Base-by-base conservation (phyloP, 805 yeast genomes). In the Pichia exigua region DNA sequence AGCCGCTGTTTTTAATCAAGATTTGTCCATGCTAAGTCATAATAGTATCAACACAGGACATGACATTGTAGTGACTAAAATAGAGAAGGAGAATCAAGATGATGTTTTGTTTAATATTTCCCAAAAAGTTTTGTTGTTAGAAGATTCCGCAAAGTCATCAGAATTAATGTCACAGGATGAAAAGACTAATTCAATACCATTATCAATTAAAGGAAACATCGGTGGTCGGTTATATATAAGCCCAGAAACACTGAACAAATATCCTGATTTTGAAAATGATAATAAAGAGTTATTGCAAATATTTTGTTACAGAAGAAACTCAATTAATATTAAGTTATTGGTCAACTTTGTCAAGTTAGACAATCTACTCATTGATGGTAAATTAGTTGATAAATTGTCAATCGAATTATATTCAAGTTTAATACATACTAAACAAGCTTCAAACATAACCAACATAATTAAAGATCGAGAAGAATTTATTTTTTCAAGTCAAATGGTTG, bases 291-390 rank as follows among this genome's bases (percentile, higher is more conserved):
- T 52, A 7, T 18, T 20, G 2, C 54, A 48, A 20, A 26, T 54
- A 6, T 45, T 48, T 17, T 54, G 55, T 42, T 54, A 54, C 42
- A 26, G 57, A 44, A 48, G 57, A 44, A 54, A 54, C n/a, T 32
- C 38, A 32, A 32, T 32, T 15, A 15, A 7, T 13, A 32, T 32
- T 32, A 32, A 32, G 12, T 13, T 32, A 13, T 15, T 13, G 8
- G 12, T 32, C 3, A 32, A 32, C 21, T 45, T 35, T 35, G 21
- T 4, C 21, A 20, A 45, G 11, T 8, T 15, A 18, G 28, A 17
- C 4, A 47, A 32, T 32, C n/a, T 32, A 32, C 12, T 32, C 3
- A 15, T 32, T 13, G n/a, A 13, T 32, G n/a, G n/a, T 32, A 13
- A 15, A 13, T 32, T 32, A 8, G 7, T 44, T 32, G 18, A 24